Evolutionary conservation across 768 basidiomycete genomes (phyloP).

Genomic region (Russula foetens): DNA sequence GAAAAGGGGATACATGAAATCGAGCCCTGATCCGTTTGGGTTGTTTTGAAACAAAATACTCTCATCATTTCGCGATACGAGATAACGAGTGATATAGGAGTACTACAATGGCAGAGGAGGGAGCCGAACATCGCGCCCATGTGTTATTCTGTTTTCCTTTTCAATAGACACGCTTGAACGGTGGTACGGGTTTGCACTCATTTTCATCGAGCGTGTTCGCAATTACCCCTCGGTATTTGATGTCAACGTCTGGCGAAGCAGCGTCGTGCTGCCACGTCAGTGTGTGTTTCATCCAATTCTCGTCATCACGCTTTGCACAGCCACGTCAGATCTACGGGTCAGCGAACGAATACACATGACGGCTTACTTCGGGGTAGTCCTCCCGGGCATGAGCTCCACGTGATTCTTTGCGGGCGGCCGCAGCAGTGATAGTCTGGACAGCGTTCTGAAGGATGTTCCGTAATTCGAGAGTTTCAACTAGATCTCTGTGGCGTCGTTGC

Average conservation of each 20-base stretch:
- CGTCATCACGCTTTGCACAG: conserved; percentile 74
- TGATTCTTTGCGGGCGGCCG: conserved; percentile 91
- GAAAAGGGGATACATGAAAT: background rate
- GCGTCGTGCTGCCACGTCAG: conserved; percentile 86
- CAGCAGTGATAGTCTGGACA: conserved; percentile 89
- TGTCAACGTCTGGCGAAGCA: conserved; percentile 70
- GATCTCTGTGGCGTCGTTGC: conserved; percentile 50
- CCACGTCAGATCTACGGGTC: background rate
- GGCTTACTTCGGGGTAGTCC: conserved; percentile 84
- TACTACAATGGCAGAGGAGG: background rate
- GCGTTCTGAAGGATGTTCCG: conserved; percentile 94
- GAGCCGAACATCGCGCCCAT: background rate
- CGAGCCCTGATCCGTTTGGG: background rate
- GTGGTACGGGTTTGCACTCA: conserved; percentile 95
- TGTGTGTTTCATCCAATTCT: conserved; percentile 91
- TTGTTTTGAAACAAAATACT: background rate
- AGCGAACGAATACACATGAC: background rate
- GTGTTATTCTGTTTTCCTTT: background rate
- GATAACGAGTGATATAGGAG: background rate
- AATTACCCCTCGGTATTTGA: conserved; percentile 87
- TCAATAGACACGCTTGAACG: conserved; percentile 94
- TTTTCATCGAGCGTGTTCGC: conserved; percentile 83
- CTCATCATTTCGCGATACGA: background rate
- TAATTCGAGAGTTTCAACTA: conserved; percentile 94
- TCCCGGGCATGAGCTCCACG: conserved; percentile 99